A percentile compares a stretch with the other conserved stretches of the same genome.
phyloP scores from a whole-genome alignment of 2,329 filamentous ascomycete genomes.

The Rhynchosporium agropyri region DNA sequence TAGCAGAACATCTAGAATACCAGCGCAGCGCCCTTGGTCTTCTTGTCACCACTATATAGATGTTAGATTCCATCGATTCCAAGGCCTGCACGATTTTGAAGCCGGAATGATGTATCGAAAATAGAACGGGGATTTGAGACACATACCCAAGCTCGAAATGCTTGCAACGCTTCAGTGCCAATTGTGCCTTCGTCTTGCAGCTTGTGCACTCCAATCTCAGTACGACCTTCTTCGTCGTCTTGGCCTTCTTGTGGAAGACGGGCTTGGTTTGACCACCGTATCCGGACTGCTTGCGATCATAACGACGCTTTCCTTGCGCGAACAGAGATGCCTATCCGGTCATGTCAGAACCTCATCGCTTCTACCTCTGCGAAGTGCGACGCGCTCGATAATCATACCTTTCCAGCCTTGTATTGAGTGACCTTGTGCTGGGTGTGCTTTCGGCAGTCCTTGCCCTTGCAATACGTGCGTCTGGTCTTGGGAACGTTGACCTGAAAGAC shows the following conservation, averaged over 20 bases:
- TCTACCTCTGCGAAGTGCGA: not conserved
- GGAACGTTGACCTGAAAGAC: conserved; percentile 82
- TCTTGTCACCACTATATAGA: conserved; percentile 92
- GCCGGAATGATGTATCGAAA: not conserved
- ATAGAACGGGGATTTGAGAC: not conserved
- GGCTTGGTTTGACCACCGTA: conserved; percentile 99
- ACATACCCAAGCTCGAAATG: conserved; percentile 98
- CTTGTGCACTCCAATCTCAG: conserved; percentile 94
- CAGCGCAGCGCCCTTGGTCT: conserved; percentile 99
- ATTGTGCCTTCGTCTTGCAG: conserved; percentile 98
- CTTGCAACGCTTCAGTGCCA: conserved; percentile 99
- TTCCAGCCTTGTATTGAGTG: conserved; percentile 96
- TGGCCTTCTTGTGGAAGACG: conserved; percentile 99
- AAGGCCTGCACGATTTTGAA: not conserved
- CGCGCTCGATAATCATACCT: conserved; percentile 55
- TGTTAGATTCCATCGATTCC: conserved; percentile 45
- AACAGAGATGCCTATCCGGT: conserved; percentile 74
- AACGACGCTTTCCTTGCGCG: conserved; percentile 99
- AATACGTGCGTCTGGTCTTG: conserved; percentile 96
- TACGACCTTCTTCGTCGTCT: conserved; percentile 99
- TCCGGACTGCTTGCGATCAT: conserved; percentile 98
- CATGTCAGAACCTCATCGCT: conserved; percentile 31
- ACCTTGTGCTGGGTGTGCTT: conserved; percentile 93
- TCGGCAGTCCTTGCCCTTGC: conserved; percentile 93
- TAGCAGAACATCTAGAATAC: conserved; percentile 79